These are phyloP conservation scores for Nakazawaea molendinolei DNA, from an alignment of 805 yeast genomes.

Conservation along the genomic window DNA sequence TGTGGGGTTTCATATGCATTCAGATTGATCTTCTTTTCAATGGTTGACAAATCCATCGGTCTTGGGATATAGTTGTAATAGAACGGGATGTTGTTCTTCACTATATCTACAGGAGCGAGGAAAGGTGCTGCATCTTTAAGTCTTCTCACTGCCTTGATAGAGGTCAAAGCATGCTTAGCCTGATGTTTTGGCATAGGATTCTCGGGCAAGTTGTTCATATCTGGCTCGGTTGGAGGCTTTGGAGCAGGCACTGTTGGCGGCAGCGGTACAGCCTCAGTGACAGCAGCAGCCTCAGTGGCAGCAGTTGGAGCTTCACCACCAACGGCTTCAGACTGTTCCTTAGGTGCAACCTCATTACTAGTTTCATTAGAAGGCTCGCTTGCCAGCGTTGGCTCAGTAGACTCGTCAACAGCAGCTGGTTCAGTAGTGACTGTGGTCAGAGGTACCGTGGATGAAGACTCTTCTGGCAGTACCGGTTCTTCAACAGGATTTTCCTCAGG, in stretches of 20 bases:
- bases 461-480: not conserved
- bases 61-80: conserved; percentile 75
- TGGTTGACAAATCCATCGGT: conserved; percentile 93
- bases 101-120: conserved; percentile 81
- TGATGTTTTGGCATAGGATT: conserved; percentile 80
- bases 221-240: conserved; percentile 67
- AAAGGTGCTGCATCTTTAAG: conserved; percentile 92
- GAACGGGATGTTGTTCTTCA: conserved; percentile 82
- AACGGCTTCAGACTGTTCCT: too few species aligned
- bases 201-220: conserved; percentile 58
- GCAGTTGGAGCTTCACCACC: too few species aligned
- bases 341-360: too few species aligned
- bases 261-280: conserved; percentile 38
- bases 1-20: conserved; percentile 69
- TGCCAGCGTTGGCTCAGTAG: not conserved
- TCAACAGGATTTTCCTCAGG: conserved; percentile 6
- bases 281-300: not conserved
- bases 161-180: conserved; percentile 66
- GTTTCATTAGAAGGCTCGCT: too few species aligned
- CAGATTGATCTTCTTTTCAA: conserved; percentile 68
- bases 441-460: too few species aligned
- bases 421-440: not conserved
- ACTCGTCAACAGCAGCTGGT: not conserved
- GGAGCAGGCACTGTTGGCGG: conserved; percentile 66
- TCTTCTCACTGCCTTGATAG: conserved; percentile 81